Evolutionary conservation across 192 early-diverging fungal genomes (phyloP), one percentile per base, ranked within the genome.

Genomic region (Coemansia sp.): DNA sequence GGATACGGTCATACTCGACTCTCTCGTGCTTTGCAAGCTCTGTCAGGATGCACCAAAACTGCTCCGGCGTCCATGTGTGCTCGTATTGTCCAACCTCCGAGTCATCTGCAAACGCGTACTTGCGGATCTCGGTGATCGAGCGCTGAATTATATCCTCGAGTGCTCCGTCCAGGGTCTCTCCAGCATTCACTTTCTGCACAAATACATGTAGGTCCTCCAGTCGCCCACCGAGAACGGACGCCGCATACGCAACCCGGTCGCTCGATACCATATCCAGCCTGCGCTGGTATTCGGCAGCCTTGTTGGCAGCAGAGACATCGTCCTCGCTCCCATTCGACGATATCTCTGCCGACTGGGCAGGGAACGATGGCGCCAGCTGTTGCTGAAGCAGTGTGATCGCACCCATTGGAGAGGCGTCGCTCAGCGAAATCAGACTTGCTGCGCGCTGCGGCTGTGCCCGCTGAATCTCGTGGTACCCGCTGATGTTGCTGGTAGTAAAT

Each of bases 21-120:
- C 86, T 82, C 4, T 83, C 79, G 5, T 81, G 48, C 26, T 69
- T 77, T 15, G 89, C 86, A 18, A 99, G 85, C 56, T 87, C 75
- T 53, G 89, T 87, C 56, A 96, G 80, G 23, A 98, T 74, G 47
- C 88, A 84, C 94, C 95, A 98, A 76, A 98, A 96, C 79, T 99
- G 98, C 45, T 92, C 86, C 1, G 90, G 78, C 41, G 86, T 88
- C 96, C 98, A 99, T 19, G 84, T 73, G 47, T 78, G 70, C 64
- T 86, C 80, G 50, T 37, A 58, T 38, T 74, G 72, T 15, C 71
- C 70, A 9, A 76, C 63, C 54, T 70, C 70, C 3, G 70, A 56
- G 62, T 75, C 83, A 63, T 93, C 89, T 40, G 87, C 87, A 59
- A 96, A 91, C 0, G 93, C 95, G 49, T 88, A 83, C 77, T 97